phyloP scores from a whole-genome alignment of 1,139 yeast genomes.

The Pichia sp. region DNA sequence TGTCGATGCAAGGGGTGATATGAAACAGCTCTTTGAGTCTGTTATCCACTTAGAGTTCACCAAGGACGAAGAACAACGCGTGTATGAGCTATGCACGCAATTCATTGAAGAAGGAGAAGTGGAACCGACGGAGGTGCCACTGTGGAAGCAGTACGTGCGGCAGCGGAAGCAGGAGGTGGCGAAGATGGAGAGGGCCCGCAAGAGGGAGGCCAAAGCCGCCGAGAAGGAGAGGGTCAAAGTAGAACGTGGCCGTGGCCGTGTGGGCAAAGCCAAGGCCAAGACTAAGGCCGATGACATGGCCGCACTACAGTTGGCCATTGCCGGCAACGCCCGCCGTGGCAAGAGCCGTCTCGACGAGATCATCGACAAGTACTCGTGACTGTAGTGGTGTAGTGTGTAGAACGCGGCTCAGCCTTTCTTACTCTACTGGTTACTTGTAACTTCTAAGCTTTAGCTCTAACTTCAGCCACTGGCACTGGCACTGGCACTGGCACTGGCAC shows the following conservation, averaged over 20 bases:
- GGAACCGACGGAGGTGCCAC: conserved; percentile 6
- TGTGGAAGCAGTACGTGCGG: conserved; percentile 4
- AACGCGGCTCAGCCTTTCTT: too few relatives aligned
- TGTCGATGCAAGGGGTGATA: conserved; percentile 58
- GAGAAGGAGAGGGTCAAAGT: conserved; percentile 1
- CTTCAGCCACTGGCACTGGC: too few relatives aligned
- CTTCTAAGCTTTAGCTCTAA: too few relatives aligned
- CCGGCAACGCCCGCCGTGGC: too few relatives aligned
- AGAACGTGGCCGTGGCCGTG: too few relatives aligned
- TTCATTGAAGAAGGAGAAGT: conserved; percentile 40
- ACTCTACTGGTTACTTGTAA: too few relatives aligned
- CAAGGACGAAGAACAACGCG: conserved; percentile 54
- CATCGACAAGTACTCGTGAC: too few relatives aligned
- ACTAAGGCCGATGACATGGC: too few relatives aligned
- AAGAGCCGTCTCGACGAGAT: too few relatives aligned
- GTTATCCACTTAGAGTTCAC: conserved; percentile 70
- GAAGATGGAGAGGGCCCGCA: conserved; percentile 7
- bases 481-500: too few relatives aligned
- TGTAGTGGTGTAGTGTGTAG: too few relatives aligned
- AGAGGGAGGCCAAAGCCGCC: conserved; percentile 8
- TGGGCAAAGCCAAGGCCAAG: conserved; percentile 6
- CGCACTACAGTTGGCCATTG: too few relatives aligned
- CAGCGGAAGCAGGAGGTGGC: conserved; percentile 3
- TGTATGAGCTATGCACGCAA: conserved; percentile 43
- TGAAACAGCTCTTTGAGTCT: conserved; percentile 59